phyloP scores from a whole-genome alignment of 2,329 filamentous ascomycete genomes.

The Leptographium radiaticola region DNA sequence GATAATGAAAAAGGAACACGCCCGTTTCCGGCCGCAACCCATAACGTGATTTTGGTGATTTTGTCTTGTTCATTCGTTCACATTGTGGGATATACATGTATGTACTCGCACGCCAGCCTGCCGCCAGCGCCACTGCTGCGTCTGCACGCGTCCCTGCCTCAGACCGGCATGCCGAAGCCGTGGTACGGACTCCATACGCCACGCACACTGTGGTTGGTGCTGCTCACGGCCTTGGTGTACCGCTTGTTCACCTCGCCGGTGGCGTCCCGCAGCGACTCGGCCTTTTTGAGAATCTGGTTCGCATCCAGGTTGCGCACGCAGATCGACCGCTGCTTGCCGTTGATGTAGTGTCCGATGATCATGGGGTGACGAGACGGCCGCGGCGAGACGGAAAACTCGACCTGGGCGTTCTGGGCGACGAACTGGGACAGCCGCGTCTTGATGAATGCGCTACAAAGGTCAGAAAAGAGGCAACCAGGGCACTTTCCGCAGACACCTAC shows the following conservation, averaged over 20 bases:
- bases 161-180: slow-evolving; percentile 42
- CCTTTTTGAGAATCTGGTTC: slow-evolving; percentile 71
- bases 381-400: slow-evolving; percentile 86
- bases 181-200: slow-evolving; percentile 62
- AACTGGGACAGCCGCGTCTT: slow-evolving; percentile 64
- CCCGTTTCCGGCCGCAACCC: background rate
- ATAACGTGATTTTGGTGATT: background rate
- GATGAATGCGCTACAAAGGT: slow-evolving; percentile 56
- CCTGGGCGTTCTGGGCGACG: slow-evolving; percentile 66
- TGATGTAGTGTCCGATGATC: slow-evolving; percentile 83
- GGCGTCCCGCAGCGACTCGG: slow-evolving; percentile 56
- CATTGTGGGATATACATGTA: background rate
- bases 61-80: background rate
- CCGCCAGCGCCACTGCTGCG: background rate
- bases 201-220: slow-evolving; percentile 52
- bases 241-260: slow-evolving; percentile 61
- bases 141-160: slow-evolving; percentile 9
- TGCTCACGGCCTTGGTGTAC: slow-evolving; percentile 50
- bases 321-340: slow-evolving; percentile 71
- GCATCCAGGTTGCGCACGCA: slow-evolving; percentile 80
- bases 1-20: background rate
- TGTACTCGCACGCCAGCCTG: background rate
- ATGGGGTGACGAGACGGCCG: slow-evolving; percentile 83
- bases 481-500: slow-evolving; percentile 31
- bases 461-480: slow-evolving; percentile 1